Percentiles rank a stretch among this genome's conserved stretches.
These are phyloP conservation scores for Leptosphaerulina australis DNA, from an alignment of 2,329 filamentous ascomycete genomes.

Conservation along the genomic window DNA sequence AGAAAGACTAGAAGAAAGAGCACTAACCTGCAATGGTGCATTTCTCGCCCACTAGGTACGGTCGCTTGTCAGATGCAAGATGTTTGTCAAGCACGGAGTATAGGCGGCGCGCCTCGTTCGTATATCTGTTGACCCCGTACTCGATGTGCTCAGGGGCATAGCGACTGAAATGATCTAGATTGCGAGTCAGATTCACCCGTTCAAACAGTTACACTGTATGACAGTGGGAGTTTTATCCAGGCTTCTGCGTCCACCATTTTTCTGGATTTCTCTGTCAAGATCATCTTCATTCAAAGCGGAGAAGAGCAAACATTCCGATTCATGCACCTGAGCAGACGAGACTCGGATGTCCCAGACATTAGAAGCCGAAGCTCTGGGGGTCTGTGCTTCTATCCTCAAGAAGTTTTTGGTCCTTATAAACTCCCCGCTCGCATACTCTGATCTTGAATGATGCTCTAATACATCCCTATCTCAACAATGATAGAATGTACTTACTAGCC, in stretches of 20 bases:
- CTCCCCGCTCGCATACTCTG: no score
- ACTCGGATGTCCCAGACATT: not conserved
- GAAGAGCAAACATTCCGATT: not conserved
- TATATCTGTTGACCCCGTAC: slow-evolving; percentile 82
- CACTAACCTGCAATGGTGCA: slow-evolving; percentile 57
- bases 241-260: not conserved
- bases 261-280: not conserved
- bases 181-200: slow-evolving; percentile 9
- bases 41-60: slow-evolving; percentile 67
- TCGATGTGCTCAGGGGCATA: slow-evolving; percentile 83
- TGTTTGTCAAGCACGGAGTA: slow-evolving; percentile 79
- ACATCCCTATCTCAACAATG: no score
- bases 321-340: not conserved
- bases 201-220: not conserved
- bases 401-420: no score
- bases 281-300: not conserved
- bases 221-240: not conserved
- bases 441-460: no score
- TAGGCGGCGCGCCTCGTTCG: slow-evolving; percentile 81
- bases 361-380: not conserved
- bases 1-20: not conserved
- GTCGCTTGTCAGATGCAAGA: slow-evolving; percentile 59
- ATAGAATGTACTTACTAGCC: slow-evolving; percentile 58
- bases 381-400: not conserved
- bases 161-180: slow-evolving; percentile 74